phyloP scores from a whole-genome alignment of 179 eudicot genomes.

The Silene vulgaris region DNA sequence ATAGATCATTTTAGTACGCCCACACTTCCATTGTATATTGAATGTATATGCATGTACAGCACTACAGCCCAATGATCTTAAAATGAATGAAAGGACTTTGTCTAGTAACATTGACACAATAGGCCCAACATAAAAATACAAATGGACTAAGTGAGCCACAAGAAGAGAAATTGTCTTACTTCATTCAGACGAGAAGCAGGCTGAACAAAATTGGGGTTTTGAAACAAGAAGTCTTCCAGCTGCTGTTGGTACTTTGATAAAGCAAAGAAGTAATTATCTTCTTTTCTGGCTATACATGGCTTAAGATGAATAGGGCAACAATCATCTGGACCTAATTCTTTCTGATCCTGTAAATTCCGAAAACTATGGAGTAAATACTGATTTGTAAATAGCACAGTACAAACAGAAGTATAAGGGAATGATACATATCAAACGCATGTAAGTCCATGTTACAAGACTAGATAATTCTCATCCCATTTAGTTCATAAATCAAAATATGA shows the following conservation, averaged over 20 bases:
- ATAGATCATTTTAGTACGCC: background rate
- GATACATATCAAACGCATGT: background rate
- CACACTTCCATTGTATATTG: background rate
- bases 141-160: slow-evolving; percentile 6
- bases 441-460: background rate
- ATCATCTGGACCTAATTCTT: slow-evolving; percentile 62
- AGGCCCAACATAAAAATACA: background rate
- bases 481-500: background rate
- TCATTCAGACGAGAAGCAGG: slow-evolving; percentile 83
- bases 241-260: slow-evolving; percentile 82
- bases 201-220: slow-evolving; percentile 80
- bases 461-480: background rate
- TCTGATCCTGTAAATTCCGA: slow-evolving; percentile 57
- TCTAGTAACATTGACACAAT: background rate
- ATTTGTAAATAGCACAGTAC: background rate
- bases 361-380: slow-evolving; percentile 15
- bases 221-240: slow-evolving; percentile 57
- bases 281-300: slow-evolving; percentile 79
- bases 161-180: slow-evolving; percentile 38
- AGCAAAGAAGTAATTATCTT: slow-evolving; percentile 91
- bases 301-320: slow-evolving; percentile 88
- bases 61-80: background rate
- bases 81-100: background rate
- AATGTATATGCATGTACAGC: background rate
- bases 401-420: background rate